These are phyloP conservation scores for Byssochlamys sp. DNA, from an alignment of 2,329 filamentous ascomycete genomes.

Conservation along the genomic window DNA sequence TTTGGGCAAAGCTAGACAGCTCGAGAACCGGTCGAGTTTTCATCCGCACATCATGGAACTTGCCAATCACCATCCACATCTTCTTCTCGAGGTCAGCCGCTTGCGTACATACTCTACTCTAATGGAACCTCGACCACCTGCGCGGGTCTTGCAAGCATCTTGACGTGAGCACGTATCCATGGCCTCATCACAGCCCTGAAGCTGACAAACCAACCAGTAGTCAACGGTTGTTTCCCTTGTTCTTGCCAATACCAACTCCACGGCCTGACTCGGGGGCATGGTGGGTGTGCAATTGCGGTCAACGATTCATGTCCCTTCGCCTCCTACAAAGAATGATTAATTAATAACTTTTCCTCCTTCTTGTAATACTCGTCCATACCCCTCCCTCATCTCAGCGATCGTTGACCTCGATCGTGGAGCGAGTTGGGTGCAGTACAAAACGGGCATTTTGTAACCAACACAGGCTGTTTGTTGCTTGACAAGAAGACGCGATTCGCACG, in stretches of 20 bases:
- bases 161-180: background rate
- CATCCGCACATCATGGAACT: background rate
- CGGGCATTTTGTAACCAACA: background rate
- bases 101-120: background rate
- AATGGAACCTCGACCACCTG: background rate
- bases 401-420: background rate
- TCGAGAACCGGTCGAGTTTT: background rate
- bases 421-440: too few species aligned
- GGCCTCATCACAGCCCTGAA: background rate
- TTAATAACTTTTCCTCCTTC: background rate
- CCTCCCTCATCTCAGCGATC: background rate
- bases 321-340: background rate
- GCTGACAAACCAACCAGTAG: background rate
- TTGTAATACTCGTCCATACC: background rate
- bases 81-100: background rate
- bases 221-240: background rate
- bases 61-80: background rate
- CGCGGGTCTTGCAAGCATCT: background rate
- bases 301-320: background rate
- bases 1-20: background rate
- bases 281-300: background rate
- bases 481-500: background rate
- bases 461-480: background rate
- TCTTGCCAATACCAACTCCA: background rate
- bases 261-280: background rate